Evolutionary conservation across 1,284 basidiomycete species (phyloP), one percentile per base, ranked within the genome.

Genomic region (Pseudozyma flocculosa): DNA sequence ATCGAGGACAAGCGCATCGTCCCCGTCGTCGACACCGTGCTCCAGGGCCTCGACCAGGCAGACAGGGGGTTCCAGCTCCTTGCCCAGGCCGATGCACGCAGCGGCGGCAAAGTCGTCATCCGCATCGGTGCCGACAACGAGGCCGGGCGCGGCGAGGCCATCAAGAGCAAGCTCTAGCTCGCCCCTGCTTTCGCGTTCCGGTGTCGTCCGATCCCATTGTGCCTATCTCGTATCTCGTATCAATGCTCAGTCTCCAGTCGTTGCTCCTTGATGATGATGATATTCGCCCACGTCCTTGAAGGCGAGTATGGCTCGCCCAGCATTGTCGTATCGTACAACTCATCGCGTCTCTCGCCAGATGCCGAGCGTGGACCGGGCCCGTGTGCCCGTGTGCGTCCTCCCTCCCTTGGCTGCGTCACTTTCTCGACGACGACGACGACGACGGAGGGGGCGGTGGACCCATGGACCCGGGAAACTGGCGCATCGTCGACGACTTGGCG

Each of bases 21-120:
- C 2, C 89, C 90, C 1, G 80, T 87, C 43, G 84, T 92, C 4
- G 87, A 87, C n/a, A 83, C 85, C 49, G 83, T 89, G 19, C 74
- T 91, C 13, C 80, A 86, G 41, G 88, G 87, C 1, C 80, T 92
- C 30, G 86, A 87, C 56, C 76, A 81, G 2, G 85, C 85, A 0
- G 84, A 88, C 58, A 79, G 86, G 54, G 90, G 88, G 0, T 91
- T 92, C 70, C 82, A 85, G 61, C 53, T 74, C 43, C 45, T 76
- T 8, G 58, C 51, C 0, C 48, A 76, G 45, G 68, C 74, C 19
- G 70, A 70, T 39, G 70, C 71, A 56, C 59, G 75, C 43, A 45
- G 48, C 10, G 72, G 72, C 3, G 73, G 75, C 3, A 77, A 77
- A 42, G 70, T 77, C 19, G 64, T 77, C 13, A 43, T 76, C 10